A percentile compares a stretch with the other conserved stretches of the same genome.
Conservation (phyloP, 257 asterid genomes). For the Jacaranda copaia region DNA sequence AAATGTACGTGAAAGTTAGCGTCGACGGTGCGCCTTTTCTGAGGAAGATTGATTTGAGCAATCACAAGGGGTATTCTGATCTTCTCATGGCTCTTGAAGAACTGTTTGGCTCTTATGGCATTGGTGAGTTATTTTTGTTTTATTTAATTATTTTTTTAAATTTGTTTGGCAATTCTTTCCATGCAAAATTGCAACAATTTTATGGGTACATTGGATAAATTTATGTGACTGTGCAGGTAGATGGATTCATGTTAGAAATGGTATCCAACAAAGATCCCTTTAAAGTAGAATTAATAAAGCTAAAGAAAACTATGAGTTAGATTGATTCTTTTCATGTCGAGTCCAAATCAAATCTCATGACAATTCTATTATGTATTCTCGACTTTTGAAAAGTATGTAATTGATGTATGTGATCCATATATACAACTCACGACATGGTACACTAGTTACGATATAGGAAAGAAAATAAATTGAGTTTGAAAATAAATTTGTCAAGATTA, state of each 20-base stretch:
- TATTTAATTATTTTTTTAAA: not conserved
- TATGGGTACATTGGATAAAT: no score
- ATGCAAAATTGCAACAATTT: constrained; percentile 30
- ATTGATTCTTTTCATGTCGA: not conserved
- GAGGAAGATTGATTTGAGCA: constrained; percentile 71
- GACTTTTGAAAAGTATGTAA: not conserved
- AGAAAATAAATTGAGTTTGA: no score
- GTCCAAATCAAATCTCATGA: not conserved
- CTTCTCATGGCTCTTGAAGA: constrained; percentile 65
- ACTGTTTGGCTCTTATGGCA: constrained; percentile 63
- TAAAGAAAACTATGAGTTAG: not conserved
- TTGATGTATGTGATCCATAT: not conserved
- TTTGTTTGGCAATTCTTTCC: not conserved
- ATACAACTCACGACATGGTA: no score
- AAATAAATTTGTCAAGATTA: no score
- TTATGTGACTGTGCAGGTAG: no score
- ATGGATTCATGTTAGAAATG: no score
- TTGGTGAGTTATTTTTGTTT: constrained; percentile 47
- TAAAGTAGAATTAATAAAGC: no score
- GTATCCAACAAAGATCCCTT: no score
- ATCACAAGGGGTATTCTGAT: constrained; percentile 53
- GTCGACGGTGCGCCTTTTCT: constrained; percentile 92
- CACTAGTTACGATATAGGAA: no score
- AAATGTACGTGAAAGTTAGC: constrained; percentile 81
- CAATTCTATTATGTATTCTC: not conserved